Evolutionary conservation across 352 stramenopile species (phyloP), one percentile per base, ranked within the genome.

Genomic region (Globisporangium sylvaticum): DNA sequence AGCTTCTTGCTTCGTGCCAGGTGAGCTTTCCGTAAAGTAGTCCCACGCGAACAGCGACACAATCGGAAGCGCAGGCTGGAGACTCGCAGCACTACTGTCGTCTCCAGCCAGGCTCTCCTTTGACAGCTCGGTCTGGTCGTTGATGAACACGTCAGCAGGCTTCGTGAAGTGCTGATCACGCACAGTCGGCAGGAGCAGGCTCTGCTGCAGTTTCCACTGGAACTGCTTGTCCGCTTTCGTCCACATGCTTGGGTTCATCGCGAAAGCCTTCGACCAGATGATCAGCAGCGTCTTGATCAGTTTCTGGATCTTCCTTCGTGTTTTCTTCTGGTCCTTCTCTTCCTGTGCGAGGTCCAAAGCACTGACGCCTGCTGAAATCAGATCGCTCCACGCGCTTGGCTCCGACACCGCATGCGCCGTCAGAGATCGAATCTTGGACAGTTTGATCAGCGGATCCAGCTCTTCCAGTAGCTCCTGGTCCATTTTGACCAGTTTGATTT

Each of bases 41-140:
- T 69, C 68, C 74, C 69, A 88, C 0, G 73, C 58, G 59, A 85
- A 93, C 4, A 93, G 66, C n/a, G 73, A 69, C 60, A 91, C 67
- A n/a, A 90, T 44, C 20, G 61, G 58, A 0, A 92, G 50, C n/a
- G 55, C 52, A 4, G n/a, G 24, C 27, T 62, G 50, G 15, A 24
- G 31, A 31, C 56, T 42, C n/a, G 25, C 4, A 32, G 5, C 27
- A 1, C n/a, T 6, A 32, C 22, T 46, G 54, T 2, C 4, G 20
- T 57, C 8, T 60, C 27, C 22, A 55, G 64, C 53, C 3, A 89
- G 59, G 7, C 76, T 77, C 56, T 69, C 50, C 4, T 75, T 69
- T 1, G 59, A 61, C 27, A 92, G 65, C 24, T 86, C 78, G 15
- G 46, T 56, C 70, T 92, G 84, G 56, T 94, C 84, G 57, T 94